Base-by-base conservation (phyloP, 2,329 filamentous ascomycete genomes). In the Tolypocladium amazonense region DNA sequence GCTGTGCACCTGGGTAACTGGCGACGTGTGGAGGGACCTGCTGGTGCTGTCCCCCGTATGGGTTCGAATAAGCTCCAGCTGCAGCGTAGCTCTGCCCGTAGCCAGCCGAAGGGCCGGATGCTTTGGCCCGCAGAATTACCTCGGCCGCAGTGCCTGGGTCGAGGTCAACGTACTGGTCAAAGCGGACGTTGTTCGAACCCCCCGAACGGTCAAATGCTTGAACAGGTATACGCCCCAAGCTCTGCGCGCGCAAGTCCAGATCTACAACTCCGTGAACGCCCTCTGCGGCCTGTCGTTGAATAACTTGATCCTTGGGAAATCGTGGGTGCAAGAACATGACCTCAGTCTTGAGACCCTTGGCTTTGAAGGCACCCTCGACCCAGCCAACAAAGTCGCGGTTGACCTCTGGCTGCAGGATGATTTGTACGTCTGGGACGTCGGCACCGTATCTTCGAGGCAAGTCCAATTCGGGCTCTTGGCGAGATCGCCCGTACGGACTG, bases 381-480 rank as follows among this genome's bases (percentile, higher is more conserved):
- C 90, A 96, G 58, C 81, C 81, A 57, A 96, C 85, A 68, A 96
- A 97, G 60, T 90, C 87, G 62, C 88, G 81, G 61, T 88, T 85
- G 15, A 95, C 81, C 65, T 92, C 86, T 64, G 93, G 87, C 53
- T 93, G 79, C 6, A 95, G 82, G 35, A 97, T 83, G 37, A 97
- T 85, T 71, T 97, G 92, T 20, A 97, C 88, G 66, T 97, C 92
- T 2, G 93, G 92, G 27, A 97, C 86, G 64, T 94, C 85, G 60
- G 82, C 78, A 5, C 89, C 86, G 60, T 86, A 83, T 60, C 92
- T 82, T 59, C 86, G 83, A 52, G 91, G 90, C 9, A 96, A 82
- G 37, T 89, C 87, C 15, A 92, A 77, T 58, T 87, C 81, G 60
- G 78, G 73, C 55, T 81, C 75, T 43, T 79, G 75, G 27, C 81